Evolutionary conservation across 371 early-diverging fungal species (phyloP).

Genomic region (Saksenaea vasiformis): DNA sequence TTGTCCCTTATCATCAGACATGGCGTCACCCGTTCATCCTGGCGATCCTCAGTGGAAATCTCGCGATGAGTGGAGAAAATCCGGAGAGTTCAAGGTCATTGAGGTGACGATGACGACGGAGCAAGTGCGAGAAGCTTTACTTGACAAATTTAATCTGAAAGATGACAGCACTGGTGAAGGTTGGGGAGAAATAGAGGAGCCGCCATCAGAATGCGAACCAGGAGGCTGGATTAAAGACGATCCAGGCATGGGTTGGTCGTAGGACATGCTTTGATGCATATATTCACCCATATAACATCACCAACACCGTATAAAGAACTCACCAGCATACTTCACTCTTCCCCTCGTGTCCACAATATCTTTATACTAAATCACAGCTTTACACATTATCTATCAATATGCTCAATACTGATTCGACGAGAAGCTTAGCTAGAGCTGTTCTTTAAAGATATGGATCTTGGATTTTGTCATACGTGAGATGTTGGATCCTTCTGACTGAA

Average conservation of each 20-base stretch:
- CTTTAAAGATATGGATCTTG: no score
- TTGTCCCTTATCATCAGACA: background rate
- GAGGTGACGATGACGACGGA: background rate
- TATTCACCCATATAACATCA: no score
- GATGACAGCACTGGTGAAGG: background rate
- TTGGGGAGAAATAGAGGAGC: background rate
- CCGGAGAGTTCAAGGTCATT: background rate
- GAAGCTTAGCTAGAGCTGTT: no score
- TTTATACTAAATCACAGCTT: no score
- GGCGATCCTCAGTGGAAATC: constrained; percentile 11
- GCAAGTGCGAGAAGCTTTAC: background rate
- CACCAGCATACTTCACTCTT: no score
- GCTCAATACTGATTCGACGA: no score
- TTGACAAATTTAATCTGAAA: background rate
- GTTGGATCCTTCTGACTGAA: no score
- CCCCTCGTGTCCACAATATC: no score
- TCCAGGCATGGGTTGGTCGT: background rate
- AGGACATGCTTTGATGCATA: no score
- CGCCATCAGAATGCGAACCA: background rate
- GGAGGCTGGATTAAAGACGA: background rate
- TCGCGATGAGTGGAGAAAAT: constrained; percentile 10
- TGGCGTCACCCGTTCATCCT: constrained; percentile 4
- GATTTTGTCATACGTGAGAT: no score
- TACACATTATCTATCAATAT: no score
- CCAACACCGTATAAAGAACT: no score